Evolutionary conservation across 257 asterid species (phyloP), one percentile per base, ranked within the genome.

Genomic region (Jacaranda mimosifolia): DNA sequence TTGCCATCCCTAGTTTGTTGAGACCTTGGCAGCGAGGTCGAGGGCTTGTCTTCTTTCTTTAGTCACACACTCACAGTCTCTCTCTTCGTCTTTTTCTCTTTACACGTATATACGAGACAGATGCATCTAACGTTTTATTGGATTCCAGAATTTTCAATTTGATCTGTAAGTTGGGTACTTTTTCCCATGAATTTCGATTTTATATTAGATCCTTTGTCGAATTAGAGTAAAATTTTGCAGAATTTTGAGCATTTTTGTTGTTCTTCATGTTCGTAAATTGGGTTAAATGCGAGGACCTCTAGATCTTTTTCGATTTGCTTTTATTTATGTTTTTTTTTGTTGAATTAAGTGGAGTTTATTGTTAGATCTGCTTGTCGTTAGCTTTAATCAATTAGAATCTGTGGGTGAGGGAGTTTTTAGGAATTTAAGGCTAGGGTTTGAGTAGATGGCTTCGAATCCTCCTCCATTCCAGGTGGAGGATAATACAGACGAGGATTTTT

Each of bases 391-490:
- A 38, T 80, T 75, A 68, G 85, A 84, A 77, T 64, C 80, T 83
- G 45, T 49, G 46, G 21, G 79, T 67, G 76, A 57, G 73, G 72
- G n/a, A 39, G 63, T 77, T 72, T 70, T 71, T 77, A 35, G 51
- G 32, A 75, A 60, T 83, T 66, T 45, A 21, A 72, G 72, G 79
- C 57, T 69, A 73, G 83, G 86, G 82, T 84, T 83, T 84, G 86
- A 71, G 82, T 82, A 60, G 57, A 94, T 94, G 98, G 98, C 98
- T 72, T 89, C 95, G 53, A 85, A 85, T 91, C 99, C 97, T 91
- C 96, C 93, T 93, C 99, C 97, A 88, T 90, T 89, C 72, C 68
- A 77, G 89, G 85, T 91, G 94, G 99, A 95, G 97, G 99, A 95
- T 91, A 91, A 85, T 79, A 87, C 96, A 19, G 99, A 95, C 83